A percentile compares a stretch with the other conserved stretches of the same genome.
Evolutionary conservation across 768 basidiomycete species (phyloP).

Genomic region (Mrakia gelida): DNA sequence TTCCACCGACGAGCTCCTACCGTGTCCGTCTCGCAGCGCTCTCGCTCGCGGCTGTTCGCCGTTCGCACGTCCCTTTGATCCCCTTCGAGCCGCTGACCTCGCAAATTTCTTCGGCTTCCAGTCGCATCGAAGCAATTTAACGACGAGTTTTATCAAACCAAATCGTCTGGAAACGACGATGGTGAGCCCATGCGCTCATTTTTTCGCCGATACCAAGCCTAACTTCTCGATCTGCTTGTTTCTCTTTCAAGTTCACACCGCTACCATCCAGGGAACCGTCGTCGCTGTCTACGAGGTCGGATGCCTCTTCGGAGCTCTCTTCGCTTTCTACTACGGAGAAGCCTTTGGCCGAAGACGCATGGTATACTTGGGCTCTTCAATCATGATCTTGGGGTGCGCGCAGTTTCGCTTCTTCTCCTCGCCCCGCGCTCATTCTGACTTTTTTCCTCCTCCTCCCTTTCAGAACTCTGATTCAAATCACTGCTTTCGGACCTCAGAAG

Average conservation of each 20-base stretch:
- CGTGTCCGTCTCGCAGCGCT: too few species aligned
- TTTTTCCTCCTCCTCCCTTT: too few species aligned
- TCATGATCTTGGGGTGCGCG: conserved; percentile 7
- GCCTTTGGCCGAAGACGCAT: conserved; percentile 46
- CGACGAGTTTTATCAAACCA: conserved; percentile 39
- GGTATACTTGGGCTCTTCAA: conserved; percentile 43
- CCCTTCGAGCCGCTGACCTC: not conserved
- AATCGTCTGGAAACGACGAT: conserved; percentile 20
- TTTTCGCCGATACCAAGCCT: too few species aligned
- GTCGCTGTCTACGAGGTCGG: conserved; percentile 42
- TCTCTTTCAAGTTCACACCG: conserved; percentile 20
- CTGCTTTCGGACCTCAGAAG: conserved; percentile 41
- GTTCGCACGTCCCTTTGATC: not conserved
- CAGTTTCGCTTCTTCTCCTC: too few species aligned
- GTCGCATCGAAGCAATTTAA: conserved; percentile 36
- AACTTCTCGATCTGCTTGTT: too few species aligned
- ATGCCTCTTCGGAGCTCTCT: conserved; percentile 47
- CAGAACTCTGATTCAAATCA: conserved; percentile 47
- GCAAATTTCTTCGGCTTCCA: not conserved
- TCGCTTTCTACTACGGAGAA: conserved; percentile 47
- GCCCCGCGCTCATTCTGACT: too few species aligned
- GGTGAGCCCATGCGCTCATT: too few species aligned
- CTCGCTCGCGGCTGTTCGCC: not conserved
- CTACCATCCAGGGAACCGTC: conserved; percentile 38
- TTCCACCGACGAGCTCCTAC: not conserved